A percentile compares a stretch with the other conserved stretches of the same genome.
These are phyloP conservation scores for Komagataella pseudopastoris DNA, from an alignment of 805 yeast genomes.

Conservation along the genomic window DNA sequence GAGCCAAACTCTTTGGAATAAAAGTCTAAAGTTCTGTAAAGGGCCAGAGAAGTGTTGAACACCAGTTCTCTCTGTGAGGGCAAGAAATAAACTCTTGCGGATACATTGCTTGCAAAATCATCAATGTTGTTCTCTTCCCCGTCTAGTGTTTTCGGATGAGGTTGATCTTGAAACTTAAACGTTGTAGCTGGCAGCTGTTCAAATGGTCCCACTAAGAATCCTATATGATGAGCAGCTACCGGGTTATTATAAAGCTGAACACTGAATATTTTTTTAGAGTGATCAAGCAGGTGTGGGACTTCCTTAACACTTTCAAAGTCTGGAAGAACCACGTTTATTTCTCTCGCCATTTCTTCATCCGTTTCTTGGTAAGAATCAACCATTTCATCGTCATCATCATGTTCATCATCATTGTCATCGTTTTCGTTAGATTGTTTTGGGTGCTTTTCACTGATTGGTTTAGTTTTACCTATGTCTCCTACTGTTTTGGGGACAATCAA, in stretches of 20 bases:
- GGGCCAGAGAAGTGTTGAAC: constrained; percentile 60
- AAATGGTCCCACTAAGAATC: constrained; percentile 91
- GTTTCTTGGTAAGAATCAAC: constrained; percentile 14
- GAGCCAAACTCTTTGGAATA: constrained; percentile 85
- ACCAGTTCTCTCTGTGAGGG: constrained; percentile 46
- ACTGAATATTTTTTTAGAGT: constrained; percentile 59
- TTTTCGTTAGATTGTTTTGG: constrained; percentile 17
- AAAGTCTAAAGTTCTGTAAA: constrained; percentile 70
- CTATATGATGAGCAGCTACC: constrained; percentile 85
- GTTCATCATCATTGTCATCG: constrained; percentile 19
- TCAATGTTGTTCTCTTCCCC: constrained; percentile 8
- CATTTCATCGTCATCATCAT: constrained; percentile 16
- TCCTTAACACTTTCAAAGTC: constrained; percentile 56
- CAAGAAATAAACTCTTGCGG: constrained; percentile 48
- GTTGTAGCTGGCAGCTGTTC: constrained; percentile 44
- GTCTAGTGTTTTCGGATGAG: neutral
- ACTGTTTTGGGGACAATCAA: constrained; percentile 74
- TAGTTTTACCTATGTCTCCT: constrained; percentile 46
- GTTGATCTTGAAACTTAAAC: constrained; percentile 10
- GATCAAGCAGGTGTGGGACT: constrained; percentile 62
- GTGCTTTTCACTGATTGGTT: constrained; percentile 25
- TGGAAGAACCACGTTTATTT: constrained; percentile 55
- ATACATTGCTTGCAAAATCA: constrained; percentile 21
- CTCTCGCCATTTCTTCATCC: constrained; percentile 26
- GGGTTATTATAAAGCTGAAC: constrained; percentile 71